phyloP scores from a whole-genome alignment of 495 filamentous ascomycete genomes.

The Penicillium soppii region DNA sequence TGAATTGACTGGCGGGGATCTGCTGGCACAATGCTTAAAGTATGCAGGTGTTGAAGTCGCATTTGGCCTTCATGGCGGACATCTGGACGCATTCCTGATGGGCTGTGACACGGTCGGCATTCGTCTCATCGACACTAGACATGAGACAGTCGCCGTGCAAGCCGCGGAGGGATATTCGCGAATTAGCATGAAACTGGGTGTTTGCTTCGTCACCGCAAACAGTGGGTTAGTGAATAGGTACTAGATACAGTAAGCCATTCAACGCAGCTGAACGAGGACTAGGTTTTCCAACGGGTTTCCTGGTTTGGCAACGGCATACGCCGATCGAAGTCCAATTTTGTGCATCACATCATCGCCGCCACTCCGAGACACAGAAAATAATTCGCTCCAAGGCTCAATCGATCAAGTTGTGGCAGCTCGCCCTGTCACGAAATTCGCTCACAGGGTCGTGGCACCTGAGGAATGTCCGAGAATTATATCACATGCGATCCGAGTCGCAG shows the following conservation, averaged over 20 bases:
- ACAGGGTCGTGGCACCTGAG: slow-evolving; percentile 25
- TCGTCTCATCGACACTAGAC: slow-evolving; percentile 28
- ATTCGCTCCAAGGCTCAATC: slow-evolving; percentile 28
- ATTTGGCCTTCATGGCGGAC: slow-evolving; percentile 33
- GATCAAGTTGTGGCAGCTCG: slow-evolving; percentile 26
- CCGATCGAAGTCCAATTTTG: slow-evolving; percentile 25
- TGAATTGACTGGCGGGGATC: slow-evolving; percentile 28
- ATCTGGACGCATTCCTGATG: slow-evolving; percentile 32
- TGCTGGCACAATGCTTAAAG: slow-evolving; percentile 29
- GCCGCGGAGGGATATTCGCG: slow-evolving; percentile 29
- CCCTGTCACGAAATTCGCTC: slow-evolving; percentile 29
- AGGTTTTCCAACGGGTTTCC: slow-evolving; percentile 33
- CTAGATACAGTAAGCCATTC: not conserved
- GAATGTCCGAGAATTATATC: slow-evolving; percentile 27
- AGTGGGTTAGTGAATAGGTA: slow-evolving; percentile 18
- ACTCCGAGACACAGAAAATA: slow-evolving; percentile 28
- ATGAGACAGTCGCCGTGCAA: slow-evolving; percentile 31
- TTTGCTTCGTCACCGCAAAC: slow-evolving; percentile 32
- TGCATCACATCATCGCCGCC: slow-evolving; percentile 33
- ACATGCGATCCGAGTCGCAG: slow-evolving; percentile 26
- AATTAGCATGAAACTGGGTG: slow-evolving; percentile 22
- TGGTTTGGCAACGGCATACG: slow-evolving; percentile 28
- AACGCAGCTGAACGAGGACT: not conserved
- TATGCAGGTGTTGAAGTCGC: slow-evolving; percentile 26
- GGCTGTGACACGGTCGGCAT: slow-evolving; percentile 28